phyloP scores from a whole-genome alignment of 441 rosid genomes.

The Pelargonium myrrhifolium region DNA sequence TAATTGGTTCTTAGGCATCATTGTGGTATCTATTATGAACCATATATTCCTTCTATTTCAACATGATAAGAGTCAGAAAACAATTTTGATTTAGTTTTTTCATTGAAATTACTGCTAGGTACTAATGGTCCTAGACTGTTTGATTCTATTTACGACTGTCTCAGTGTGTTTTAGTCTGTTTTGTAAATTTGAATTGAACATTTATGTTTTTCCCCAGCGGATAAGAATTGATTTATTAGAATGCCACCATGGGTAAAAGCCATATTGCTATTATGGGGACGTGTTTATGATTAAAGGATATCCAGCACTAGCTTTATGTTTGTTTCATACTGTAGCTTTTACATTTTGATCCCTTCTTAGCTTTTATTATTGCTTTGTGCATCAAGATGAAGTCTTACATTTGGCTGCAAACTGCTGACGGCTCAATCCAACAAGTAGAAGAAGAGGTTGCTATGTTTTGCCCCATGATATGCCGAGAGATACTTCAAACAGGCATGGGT shows the following conservation, averaged over 20 bases:
- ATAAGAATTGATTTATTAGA: neutral
- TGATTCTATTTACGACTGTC: neutral
- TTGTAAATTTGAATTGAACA: neutral
- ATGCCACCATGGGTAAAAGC: neutral
- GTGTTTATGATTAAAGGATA: neutral
- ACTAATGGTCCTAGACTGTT: neutral
- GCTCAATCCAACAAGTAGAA: conserved; percentile 66
- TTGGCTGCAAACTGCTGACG: conserved; percentile 68
- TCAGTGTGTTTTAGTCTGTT: neutral
- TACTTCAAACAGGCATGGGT: conserved; percentile 50
- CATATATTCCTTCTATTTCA: neutral
- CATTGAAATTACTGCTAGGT: neutral
- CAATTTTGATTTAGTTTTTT: neutral
- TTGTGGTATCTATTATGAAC: neutral
- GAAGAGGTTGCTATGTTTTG: conserved; percentile 74
- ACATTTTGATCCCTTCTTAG: neutral
- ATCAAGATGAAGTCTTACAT: conserved; percentile 55
- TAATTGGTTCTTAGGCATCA: neutral
- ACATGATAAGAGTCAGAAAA: neutral
- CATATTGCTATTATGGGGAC: neutral
- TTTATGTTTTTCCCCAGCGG: no score
- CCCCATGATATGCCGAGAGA: conserved; percentile 56
- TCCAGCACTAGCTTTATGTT: neutral
- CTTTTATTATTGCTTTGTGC: conserved; percentile 10
- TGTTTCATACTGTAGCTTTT: neutral